Evolutionary conservation across 1,284 basidiomycete genomes (phyloP), one percentile per base, ranked within the genome.

Genomic region (Cerioporus squamosus): DNA sequence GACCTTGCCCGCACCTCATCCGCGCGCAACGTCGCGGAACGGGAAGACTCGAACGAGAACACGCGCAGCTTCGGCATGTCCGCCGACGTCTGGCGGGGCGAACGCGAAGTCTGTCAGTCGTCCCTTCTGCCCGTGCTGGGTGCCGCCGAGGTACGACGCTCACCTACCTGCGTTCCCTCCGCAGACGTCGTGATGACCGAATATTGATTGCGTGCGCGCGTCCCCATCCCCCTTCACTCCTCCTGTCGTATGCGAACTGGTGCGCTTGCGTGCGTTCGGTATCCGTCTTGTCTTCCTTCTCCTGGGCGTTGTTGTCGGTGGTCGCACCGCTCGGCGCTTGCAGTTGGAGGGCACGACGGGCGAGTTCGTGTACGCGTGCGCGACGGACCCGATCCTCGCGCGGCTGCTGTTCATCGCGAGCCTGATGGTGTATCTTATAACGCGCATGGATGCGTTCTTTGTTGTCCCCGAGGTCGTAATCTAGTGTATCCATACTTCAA

Each of bases 1-100:
- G 33, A 36, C 33, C 7, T 29, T 2, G 6, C 29, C 29, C 29
- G 29, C 29, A 29, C 29, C 29, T 9, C 29, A 10, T 10, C 8
- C 29, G 29, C 29, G n/a, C n/a, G n/a, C 29, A 29, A 29, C 29
- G 10, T 29, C n/a, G n/a, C n/a, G 29, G 29, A 29, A 29, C 10
- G 5, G 14, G 8, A 36, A 55, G 54, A 55, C 54, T 55, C 54
- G 18, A 55, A 55, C 42, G 24, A n/a, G 14, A n/a, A 36, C 43
- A 55, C 54, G n/a, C 54, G 48, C 26, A 55, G 54, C 33, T 55
- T 55, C 43, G 54, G 54, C 6, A 47, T 44, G 24, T 55, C 47
- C 17, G 39, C 40, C 2, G 47, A 55, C 43, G 23, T 55, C 22
- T 15, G 49, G 12, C 14, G 29, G 22, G 14, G 23, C 22, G 47